Evolutionary conservation across 2,329 filamentous ascomycete species (phyloP), one percentile per base, ranked within the genome.

Genomic region (Penicillium sp.): DNA sequence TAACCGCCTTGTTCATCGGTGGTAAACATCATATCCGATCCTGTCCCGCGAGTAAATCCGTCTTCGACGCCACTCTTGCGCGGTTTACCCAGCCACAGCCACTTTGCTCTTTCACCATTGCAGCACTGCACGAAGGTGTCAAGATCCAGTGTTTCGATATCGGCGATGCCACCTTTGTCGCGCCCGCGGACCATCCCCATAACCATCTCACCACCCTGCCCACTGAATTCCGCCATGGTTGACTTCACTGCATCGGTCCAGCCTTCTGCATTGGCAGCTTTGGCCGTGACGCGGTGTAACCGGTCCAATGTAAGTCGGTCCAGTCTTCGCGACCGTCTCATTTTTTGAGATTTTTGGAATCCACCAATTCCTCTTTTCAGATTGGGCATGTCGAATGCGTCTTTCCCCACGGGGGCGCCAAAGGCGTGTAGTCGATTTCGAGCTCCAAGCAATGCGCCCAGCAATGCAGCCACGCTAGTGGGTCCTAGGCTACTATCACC

Each of bases 161-260:
- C 93, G 4, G 90, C 89, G 61, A 97, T 92, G 4, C 91, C 90
- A 53, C 87, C 90, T 73, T 95, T 95, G 64, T 96, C 91, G 45
- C 88, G 86, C 26, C 89, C 86, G 37, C 87, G 89, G 6, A 96
- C 91, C 80, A 96, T 95, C n/a, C 91, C 92, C 80, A 96, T 91
- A 44, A 97, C 88, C 76, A 97, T 89, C 72, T 97, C 93, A 45
- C 92, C 92, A 50, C 93, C 88, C 71, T 97, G 96, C 14, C 94
- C 93, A 63, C 91, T 91, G 37, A 99, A 85, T 73, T 97, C 94
- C 17, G 89, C 91, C 44, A 97, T 89, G 0, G 93, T 97, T 3
- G 91, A 96, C 71, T 97, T 97, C 66, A 99, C 91, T 17, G 93
- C 92, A 67, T 90, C 90, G 16, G 88, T 89, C 90, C 93, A 97